Base-by-base conservation (phyloP, 1,284 basidiomycete species). In the Trichosporon asahii region DNA sequence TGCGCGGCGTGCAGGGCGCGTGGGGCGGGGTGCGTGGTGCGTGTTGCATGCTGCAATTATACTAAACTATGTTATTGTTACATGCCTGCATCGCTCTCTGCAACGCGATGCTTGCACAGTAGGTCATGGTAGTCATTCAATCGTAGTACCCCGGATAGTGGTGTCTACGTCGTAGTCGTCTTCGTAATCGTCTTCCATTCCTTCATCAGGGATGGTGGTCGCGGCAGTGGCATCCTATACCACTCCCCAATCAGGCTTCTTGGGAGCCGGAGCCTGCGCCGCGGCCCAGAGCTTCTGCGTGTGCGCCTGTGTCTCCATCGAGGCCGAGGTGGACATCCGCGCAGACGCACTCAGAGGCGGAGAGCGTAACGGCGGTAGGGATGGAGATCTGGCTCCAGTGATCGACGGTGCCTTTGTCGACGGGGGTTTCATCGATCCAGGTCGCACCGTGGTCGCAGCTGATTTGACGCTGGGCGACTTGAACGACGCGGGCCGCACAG, bases 91-190 rank as follows among this genome's bases (percentile, higher is more conserved):
- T 53, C 11, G 49, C 49, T 23, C 49, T 53, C n/a, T 7, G 57
- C 57, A 57, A 27, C 25, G 53, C 25, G 25, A 31, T 61, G 29
- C 57, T 31, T n/a, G 57, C 57, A 57, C 53, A 57, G 53, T 37
- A 12, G 21, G 14, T 55, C 15, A 14, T 23, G 6, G 57, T n/a
- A 7, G 57, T 61, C 57, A 61, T 61, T 61, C 57, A 31, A 61
- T 61, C 27, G 29, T 61, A n/a, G 57, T 61, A 18, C 57, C 27
- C 57, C 57, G 57, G 0, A 61, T 31, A 8, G 57, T 61, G 14
- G 18, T 61, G 57, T 61, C 57, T 61, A 18, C 57, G 57, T 61
- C 57, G 57, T 57, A 57, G 4, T 57, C 25, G 27, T 57, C 55
- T 18, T 29, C 25, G 55, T 31, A 31, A 23, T 61, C 57, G 27